Evolutionary conservation across 495 filamentous ascomycete species (phyloP).

Genomic region (Penicillium daleae): DNA sequence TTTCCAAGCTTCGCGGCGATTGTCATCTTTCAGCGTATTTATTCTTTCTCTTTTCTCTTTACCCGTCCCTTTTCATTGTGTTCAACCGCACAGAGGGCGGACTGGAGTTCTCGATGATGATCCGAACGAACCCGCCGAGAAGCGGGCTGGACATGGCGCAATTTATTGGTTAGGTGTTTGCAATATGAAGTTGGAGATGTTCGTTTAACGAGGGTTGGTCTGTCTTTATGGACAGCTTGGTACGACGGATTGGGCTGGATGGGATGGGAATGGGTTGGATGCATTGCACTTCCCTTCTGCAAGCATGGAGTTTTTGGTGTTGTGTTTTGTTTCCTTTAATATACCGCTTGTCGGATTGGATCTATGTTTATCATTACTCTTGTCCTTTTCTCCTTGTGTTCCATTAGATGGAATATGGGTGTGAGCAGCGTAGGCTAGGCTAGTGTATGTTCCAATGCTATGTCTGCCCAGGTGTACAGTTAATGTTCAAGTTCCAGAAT

Average conservation of each 20-base stretch:
- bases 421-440: no score
- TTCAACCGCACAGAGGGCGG: neutral
- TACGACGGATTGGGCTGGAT: no score
- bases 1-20: neutral
- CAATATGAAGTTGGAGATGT: neutral
- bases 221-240: neutral
- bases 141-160: slow-evolving; percentile 12
- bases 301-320: slow-evolving; percentile 28
- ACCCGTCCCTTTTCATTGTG: neutral
- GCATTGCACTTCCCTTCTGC: slow-evolving; percentile 24
- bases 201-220: neutral
- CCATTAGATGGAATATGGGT: no score
- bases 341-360: slow-evolving; percentile 20
- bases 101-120: slow-evolving; percentile 15
- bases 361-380: slow-evolving; percentile 4
- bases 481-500: no score
- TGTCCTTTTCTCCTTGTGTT: neutral
- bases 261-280: slow-evolving; percentile 2
- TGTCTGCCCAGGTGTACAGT: no score
- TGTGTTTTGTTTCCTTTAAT: slow-evolving; percentile 18
- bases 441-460: no score
- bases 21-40: neutral
- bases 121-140: slow-evolving; percentile 15
- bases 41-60: slow-evolving; percentile 10
- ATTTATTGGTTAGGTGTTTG: slow-evolving; percentile 5